These are phyloP conservation scores for Synchytrium microbalum DNA, from an alignment of 371 early-diverging fungal species.

Conservation along the genomic window DNA sequence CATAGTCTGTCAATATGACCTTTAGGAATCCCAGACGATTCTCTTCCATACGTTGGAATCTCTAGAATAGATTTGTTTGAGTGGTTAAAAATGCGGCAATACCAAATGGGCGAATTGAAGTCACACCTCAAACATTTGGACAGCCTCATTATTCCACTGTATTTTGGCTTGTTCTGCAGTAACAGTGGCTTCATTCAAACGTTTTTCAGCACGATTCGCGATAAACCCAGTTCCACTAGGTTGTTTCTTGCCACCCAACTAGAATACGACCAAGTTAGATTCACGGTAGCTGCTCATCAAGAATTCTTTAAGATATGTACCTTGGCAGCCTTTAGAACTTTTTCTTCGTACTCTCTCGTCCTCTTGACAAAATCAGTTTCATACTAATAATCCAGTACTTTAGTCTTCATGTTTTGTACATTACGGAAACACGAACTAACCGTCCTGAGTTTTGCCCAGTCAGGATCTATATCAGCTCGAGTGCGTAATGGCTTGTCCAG, in stretches of 20 bases:
- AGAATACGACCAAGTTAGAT: neutral
- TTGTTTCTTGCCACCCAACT: neutral
- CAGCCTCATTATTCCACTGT: conserved; percentile 17
- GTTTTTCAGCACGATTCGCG: conserved; percentile 12
- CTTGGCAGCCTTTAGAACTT: conserved; percentile 16
- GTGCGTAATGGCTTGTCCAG: conserved; percentile 13
- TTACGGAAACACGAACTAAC: conserved; percentile 2
- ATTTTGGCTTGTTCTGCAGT: conserved; percentile 11
- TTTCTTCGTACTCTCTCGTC: conserved; percentile 20
- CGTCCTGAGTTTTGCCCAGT: conserved; percentile 17
- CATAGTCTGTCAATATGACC: conserved; percentile 9
- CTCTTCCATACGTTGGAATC: conserved; percentile 19
- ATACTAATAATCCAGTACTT: conserved; percentile 1
- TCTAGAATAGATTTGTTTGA: conserved; percentile 7
- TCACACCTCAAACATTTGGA: conserved; percentile 13
- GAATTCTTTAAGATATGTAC: no score
- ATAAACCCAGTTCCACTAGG: neutral
- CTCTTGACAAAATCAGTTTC: conserved; percentile 17
- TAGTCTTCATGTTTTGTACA: neutral
- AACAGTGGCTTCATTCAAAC: conserved; percentile 12
- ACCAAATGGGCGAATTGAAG: neutral
- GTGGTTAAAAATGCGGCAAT: neutral
- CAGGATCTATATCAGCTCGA: conserved; percentile 13
- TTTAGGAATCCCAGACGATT: conserved; percentile 8
- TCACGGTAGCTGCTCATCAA: neutral